phyloP scores from a whole-genome alignment of 2,329 filamentous ascomycete genomes.

The Verticillium nubilum region DNA sequence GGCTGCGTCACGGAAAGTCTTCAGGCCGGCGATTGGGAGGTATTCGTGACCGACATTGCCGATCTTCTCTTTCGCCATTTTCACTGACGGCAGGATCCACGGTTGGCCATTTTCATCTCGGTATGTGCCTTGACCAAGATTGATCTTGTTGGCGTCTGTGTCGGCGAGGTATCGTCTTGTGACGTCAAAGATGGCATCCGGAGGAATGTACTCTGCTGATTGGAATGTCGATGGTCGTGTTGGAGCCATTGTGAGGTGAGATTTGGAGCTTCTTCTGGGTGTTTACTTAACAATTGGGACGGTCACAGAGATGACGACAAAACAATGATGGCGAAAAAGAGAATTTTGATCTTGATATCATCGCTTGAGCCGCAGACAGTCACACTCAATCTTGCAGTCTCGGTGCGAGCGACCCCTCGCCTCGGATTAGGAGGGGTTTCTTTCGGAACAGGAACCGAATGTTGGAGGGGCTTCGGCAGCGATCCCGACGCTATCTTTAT shows the following conservation, averaged over 20 bases:
- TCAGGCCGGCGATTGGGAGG: slow-evolving; percentile 27
- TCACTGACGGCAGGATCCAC: slow-evolving; percentile 32
- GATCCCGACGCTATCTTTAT: background rate
- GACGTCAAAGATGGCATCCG: slow-evolving; percentile 28
- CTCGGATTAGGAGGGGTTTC: background rate
- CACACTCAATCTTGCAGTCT: too few species aligned
- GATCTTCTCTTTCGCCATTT: slow-evolving; percentile 16
- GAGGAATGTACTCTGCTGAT: slow-evolving; percentile 17
- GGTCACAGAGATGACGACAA: too few species aligned
- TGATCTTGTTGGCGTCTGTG: slow-evolving; percentile 24
- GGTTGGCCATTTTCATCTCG: slow-evolving; percentile 30
- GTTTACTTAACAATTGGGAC: too few species aligned
- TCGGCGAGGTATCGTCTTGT: slow-evolving; percentile 26
- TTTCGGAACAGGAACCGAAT: background rate
- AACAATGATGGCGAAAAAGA: too few species aligned
- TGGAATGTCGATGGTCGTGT: slow-evolving; percentile 12
- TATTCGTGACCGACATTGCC: slow-evolving; percentile 27
- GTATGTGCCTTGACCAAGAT: slow-evolving; percentile 31
- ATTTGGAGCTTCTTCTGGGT: background rate
- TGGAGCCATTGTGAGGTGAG: slow-evolving; percentile 4
- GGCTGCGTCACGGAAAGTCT: slow-evolving; percentile 23
- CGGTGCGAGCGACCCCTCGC: background rate
- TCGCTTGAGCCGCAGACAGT: too few species aligned
- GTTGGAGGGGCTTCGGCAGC: background rate
- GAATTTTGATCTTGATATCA: too few species aligned